Evolutionary conservation across 208 protist species (phyloP), one percentile per base, ranked within the genome.

Genomic region (Leishmania guyanensis): DNA sequence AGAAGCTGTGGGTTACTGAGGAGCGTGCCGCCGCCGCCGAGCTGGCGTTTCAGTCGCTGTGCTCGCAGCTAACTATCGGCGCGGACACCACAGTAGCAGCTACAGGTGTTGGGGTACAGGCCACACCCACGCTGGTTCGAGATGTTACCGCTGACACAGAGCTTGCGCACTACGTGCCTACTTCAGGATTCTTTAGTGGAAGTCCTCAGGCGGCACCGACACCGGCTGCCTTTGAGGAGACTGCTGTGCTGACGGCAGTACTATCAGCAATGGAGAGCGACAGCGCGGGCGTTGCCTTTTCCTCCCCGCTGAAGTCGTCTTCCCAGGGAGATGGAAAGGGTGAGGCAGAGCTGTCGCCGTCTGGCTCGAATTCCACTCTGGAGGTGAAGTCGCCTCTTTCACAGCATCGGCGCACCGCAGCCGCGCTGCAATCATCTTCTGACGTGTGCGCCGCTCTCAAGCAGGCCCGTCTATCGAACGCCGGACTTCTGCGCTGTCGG

Each of bases 21-120:
- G 82, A 86, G 60, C 66, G 82, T 8, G 76, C 80, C 0, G 64
- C 77, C 0, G 71, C 81, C 16, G 78, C 86, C 8, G 65, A 84
- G 54, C 68, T 74, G 9, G 81, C 82, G 4, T 74, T 88, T n/a
- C 73, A 71, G 20, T 58, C 62, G 1, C 43, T 86, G 29, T 79
- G 82, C 48, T 46, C 70, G 20, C 75, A 85, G 71, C 77, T 85
- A 12, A 36, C 58, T 50, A 14, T 60, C 22, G 60, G 60, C 26
- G 60, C 54, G 0, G 56, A 48, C 26, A 54, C 6, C 26, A 46
- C 22, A 10, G 0, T 33, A 60, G 51, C 39, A 50, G 58, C n/a
- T 71, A 69, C 69, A 65, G 36, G 66, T 0, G 20, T n/a, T 51
- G 26, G 26, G 29, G 22, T 29, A 51, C 9, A 72, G 39, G 22